Evolutionary conservation across 2,329 filamentous ascomycete genomes (phyloP), one percentile per base, ranked within the genome.

Genomic region (Metarhizium anisopliae): DNA sequence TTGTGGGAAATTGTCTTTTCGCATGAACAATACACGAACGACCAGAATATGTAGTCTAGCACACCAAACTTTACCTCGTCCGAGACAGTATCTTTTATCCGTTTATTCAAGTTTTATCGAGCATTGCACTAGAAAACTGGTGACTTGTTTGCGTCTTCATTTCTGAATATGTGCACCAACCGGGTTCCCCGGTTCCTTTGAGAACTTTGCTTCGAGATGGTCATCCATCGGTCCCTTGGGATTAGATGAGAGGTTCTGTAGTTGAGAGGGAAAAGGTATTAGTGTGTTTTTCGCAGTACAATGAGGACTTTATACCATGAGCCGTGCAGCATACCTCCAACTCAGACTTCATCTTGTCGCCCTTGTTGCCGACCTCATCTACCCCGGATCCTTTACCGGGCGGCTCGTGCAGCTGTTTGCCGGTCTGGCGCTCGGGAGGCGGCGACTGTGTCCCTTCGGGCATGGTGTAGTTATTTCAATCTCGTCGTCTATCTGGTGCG

Each of bases 361-460:
- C 71, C 70, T 83, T 80, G 67, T 81, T 73, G 60, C 78, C 66
- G 11, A 77, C 74, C 49, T 83, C 74, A 60, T 84, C 74, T 63
- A 80, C 75, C 51, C 81, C 80, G 62, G 84, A 77, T 56, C 83
- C 82, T 0, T 76, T 73, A n/a, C 70, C 81, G 2, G 83, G 77
- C 13, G 79, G 67, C 7, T 81, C 81, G 60, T 81, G 74, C 57
- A 82, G 72, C 74, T 94, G 89, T 55, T 76, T 72, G 58, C 81
- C 85, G 42, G 77, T 74, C 72, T 90, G 88, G 62, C 70, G 68
- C 74, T 89, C 84, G 32, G 89, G 88, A 53, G 84, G 75, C 59
- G 90, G 91, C 36, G 90, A 95, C 73, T 49, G n/a, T 49, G 4
- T 30, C 30, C 45, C 45, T 13, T 95, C 72, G 66, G 87, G 85